Evolutionary conservation across 2,329 filamentous ascomycete genomes (phyloP).

Genomic region (Botrytis deweyae): DNA sequence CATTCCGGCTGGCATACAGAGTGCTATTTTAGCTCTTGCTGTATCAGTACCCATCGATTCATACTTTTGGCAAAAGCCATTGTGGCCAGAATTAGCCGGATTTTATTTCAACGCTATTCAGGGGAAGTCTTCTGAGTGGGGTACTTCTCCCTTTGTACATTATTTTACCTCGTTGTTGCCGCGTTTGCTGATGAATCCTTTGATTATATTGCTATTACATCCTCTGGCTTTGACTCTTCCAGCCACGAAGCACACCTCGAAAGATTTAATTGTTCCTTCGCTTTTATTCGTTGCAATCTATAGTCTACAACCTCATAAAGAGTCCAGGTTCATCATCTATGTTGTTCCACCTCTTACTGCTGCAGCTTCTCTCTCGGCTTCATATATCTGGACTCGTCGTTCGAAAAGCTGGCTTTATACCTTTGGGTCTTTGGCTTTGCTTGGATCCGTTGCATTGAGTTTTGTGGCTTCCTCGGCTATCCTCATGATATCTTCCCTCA

Average conservation of each 20-base stretch:
- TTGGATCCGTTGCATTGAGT: conserved; percentile 58
- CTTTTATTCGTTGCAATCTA: conserved; percentile 75
- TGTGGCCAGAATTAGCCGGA: conserved; percentile 88
- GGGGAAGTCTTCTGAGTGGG: conserved; percentile 84
- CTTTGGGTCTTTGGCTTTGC: conserved; percentile 54
- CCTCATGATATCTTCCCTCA: conserved; percentile 78
- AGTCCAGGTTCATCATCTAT: conserved; percentile 94
- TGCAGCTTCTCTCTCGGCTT: conserved; percentile 70
- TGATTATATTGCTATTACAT: conserved; percentile 56
- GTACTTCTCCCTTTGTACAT: conserved; percentile 78
- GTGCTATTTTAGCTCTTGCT: conserved; percentile 64
- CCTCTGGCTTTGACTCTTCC: conserved; percentile 51
- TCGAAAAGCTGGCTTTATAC: conserved; percentile 58
- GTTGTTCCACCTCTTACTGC: conserved; percentile 77
- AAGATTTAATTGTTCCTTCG: conserved; percentile 61
- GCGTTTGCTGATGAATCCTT: conserved; percentile 78
- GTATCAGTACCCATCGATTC: conserved; percentile 79
- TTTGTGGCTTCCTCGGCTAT: conserved; percentile 63
- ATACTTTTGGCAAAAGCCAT: conserved; percentile 83
- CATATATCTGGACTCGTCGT: conserved; percentile 66
- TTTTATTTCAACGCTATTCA: conserved; percentile 91
- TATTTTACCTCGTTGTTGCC: conserved; percentile 84
- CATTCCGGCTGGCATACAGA: conserved; percentile 63
- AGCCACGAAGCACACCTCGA: conserved; percentile 46
- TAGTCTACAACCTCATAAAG: conserved; percentile 90